Base-by-base conservation (phyloP, 2,329 filamentous ascomycete genomes). In the Tetracladium maxilliforme region DNA sequence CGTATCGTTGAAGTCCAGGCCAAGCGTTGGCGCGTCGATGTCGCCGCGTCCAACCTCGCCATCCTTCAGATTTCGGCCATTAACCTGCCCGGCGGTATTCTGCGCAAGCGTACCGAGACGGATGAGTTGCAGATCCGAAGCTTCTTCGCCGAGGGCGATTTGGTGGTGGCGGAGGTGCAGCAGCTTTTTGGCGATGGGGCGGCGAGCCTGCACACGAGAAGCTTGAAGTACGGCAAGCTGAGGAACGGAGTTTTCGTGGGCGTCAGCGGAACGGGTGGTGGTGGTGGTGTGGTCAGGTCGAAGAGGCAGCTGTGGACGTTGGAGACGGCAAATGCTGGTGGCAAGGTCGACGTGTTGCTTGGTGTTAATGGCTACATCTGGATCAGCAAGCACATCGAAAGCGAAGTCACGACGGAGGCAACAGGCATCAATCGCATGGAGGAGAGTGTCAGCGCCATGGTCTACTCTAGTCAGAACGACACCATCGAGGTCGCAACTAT, bases 311-410 rank as follows among this genome's bases (percentile, higher is more conserved):
- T 90, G 20, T 93, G 90, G 66, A 90, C 83, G 1, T 58, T 92
- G 39, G 68, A 76, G 31, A 54, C 62, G 17, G 41, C 52, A 30
- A 49, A 59, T 33, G 58, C 64, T 17, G 62, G 65, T 17, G 63
- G 69, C 26, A 75, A 72, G 33, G 69, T 98, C 15, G 82, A 94
- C 44, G 71, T 95, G 6, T 67, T 93, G 26, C 61, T 98, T 2
- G 90, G 90, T 3, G 90, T 98, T 19, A 98, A 98, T 42, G 90
- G 90, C 2, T 95, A 92, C 47, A 84, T 95, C 30, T 98, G 83
- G 79, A 86, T 95, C 43, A 75, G 76, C 50, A 86, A 82, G 55
- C 83, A 92, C 40, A 56, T 78, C 6, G 73, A 80, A 36, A 65
- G 64, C 18, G 61, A 64, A n/a, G 27, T 47, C 24, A 34, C 45